These are phyloP conservation scores for Jatropha multifida DNA, from an alignment of 441 rosid species.

Conservation along the genomic window DNA sequence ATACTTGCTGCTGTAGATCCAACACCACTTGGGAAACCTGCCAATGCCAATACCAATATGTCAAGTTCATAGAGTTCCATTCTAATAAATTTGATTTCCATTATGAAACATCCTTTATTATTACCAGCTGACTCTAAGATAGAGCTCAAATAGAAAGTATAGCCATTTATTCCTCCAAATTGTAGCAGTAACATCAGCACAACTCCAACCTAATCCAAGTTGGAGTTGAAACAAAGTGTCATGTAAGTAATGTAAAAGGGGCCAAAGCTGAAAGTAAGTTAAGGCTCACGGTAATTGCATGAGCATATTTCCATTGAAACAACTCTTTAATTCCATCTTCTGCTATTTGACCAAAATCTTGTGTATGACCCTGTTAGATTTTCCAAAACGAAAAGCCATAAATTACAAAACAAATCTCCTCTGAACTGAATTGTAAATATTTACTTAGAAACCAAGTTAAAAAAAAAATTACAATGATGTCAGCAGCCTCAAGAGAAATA, in stretches of 20 bases:
- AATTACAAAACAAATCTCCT: background rate
- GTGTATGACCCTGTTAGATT: background rate
- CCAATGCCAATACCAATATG: background rate
- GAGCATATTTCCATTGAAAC: constrained; percentile 67
- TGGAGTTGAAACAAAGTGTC: too few species aligned
- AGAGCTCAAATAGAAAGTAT: constrained; percentile 54
- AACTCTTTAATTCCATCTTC: constrained; percentile 36
- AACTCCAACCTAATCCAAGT: constrained; percentile 48
- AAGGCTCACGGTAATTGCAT: constrained; percentile 48
- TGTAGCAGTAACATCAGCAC: constrained; percentile 76
- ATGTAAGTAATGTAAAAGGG: too few species aligned
- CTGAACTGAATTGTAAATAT: background rate
- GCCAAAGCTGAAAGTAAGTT: background rate
- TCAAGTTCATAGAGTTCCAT: background rate
- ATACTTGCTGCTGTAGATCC: background rate
- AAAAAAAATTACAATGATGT: background rate
- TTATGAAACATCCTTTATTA: background rate
- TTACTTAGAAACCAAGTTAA: background rate
- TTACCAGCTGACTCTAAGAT: constrained; percentile 43
- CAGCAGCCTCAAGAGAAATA: constrained; percentile 45
- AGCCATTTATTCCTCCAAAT: constrained; percentile 64
- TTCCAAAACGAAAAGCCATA: background rate
- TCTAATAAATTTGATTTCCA: background rate
- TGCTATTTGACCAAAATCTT: constrained; percentile 41
- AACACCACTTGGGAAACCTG: background rate